A percentile compares a stretch with the other conserved stretches of the same genome.
Conservation (phyloP, 78 protist genomes). For the slime mould (Dictyostelium discoideum) region DNA sequence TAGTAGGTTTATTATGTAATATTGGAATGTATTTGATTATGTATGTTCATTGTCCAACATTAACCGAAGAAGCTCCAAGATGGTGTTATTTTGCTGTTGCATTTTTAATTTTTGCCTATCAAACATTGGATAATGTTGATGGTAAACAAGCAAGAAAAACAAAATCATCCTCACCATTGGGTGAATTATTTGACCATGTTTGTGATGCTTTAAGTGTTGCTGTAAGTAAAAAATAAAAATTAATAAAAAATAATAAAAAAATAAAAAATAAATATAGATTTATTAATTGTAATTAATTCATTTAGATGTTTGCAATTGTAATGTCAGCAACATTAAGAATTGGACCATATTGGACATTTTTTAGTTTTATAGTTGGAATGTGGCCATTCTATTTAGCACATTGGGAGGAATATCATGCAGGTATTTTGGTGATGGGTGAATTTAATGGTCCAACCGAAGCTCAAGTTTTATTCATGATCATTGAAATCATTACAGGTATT, state of each 20-base stretch:
- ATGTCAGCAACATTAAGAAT: constrained; percentile 76
- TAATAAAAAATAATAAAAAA: not conserved
- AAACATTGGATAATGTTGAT: constrained; percentile 89
- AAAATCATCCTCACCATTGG: constrained; percentile 88
- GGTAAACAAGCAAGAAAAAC: constrained; percentile 92
- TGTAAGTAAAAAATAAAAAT: constrained; percentile 12
- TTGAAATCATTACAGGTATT: constrained; percentile 69
- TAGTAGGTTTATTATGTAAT: constrained; percentile 70
- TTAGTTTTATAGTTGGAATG: constrained; percentile 51
- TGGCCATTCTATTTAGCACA: constrained; percentile 83
- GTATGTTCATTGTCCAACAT: constrained; percentile 47
- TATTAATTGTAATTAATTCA: not conserved
- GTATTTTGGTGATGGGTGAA: constrained; percentile 77
- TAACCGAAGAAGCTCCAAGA: constrained; percentile 59
- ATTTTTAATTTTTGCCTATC: constrained; percentile 78
- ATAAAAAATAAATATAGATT: not conserved
- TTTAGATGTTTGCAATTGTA: constrained; percentile 70
- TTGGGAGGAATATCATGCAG: constrained; percentile 87
- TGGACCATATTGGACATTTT: constrained; percentile 73
- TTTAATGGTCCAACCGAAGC: constrained; percentile 85
- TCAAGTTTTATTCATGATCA: constrained; percentile 66
- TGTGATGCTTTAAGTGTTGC: constrained; percentile 82
- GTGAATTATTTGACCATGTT: constrained; percentile 91
- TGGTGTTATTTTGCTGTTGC: constrained; percentile 79
- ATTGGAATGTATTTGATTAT: constrained; percentile 69